Evolutionary conservation across 2,329 filamentous ascomycete species (phyloP), one percentile per base, ranked within the genome.

Genomic region (Paracamarosporium sp.): DNA sequence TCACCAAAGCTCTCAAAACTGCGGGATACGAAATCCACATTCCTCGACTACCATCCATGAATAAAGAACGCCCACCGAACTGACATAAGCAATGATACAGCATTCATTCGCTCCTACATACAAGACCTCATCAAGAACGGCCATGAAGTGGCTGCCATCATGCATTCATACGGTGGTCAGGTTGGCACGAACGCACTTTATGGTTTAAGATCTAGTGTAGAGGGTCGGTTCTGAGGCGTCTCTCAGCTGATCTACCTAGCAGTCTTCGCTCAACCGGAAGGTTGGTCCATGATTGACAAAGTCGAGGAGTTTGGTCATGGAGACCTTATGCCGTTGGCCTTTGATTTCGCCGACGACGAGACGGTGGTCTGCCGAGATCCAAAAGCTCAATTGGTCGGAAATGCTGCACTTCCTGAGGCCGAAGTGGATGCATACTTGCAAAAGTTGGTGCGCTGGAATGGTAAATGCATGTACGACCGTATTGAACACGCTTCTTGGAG

Each of bases 371-470:
- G 27, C 24, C 50, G 50, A 12, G 50, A 53, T 44, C 22, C 36
- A 2, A 53, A 53, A 25, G 30, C 7, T 4, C 24, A 44, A 2
- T 25, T 53, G 2, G 24, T 53, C 12, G 36, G 50, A 2, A n/a
- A 33, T 5, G 22, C 47, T 6, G 3, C 30, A 22, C 28, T 57
- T 9, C 4, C 47, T 4, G 56, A 56, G 7, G 30, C 30, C 1
- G 58, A 63, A 17, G 40, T 56, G 9, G 50, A 63, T 17, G 50
- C 50, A 9, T 61, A 59, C 40, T n/a, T 60, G 2, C 20, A 27
- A 1, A 45, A 46, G 3, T 35, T 58, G 13, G 47, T 48, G 35
- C 43, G 40, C 4, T 62, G 60, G 62, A 63, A 61, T 31, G 61
- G 55, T 3, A 17, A 52, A 13, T 50, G 28, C 35, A 59, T 56